A percentile compares a stretch with the other conserved stretches of the same genome.
Conservation (phyloP, 805 yeast species). For the Candida caryicola region DNA sequence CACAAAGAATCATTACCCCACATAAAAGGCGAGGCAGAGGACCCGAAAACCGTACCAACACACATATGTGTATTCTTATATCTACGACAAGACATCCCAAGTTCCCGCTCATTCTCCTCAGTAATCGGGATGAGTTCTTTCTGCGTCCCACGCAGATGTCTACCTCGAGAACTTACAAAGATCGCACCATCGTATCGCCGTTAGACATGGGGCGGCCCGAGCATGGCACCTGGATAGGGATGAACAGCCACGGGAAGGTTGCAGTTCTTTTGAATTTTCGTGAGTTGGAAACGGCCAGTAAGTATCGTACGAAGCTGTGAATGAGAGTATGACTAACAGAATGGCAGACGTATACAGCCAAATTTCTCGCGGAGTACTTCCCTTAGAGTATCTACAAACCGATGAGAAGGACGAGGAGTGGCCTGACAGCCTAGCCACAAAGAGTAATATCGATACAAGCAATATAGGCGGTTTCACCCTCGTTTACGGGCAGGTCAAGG, state of each 20-base stretch:
- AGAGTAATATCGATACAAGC: constrained; percentile 11
- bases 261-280: constrained; percentile 77
- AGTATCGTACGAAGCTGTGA: constrained; percentile 1
- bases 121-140: constrained; percentile 87
- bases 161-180: constrained; percentile 27
- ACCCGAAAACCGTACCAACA: no score
- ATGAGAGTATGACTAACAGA: constrained; percentile 13
- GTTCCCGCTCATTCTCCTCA: constrained; percentile 70
- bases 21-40: no score
- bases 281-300: constrained; percentile 34
- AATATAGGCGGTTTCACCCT: constrained; percentile 63
- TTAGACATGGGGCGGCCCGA: constrained; percentile 67
- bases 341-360: constrained; percentile 24
- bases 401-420: constrained; percentile 38
- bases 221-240: constrained; percentile 92
- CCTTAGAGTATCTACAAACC: constrained; percentile 41
- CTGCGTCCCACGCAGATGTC: constrained; percentile 70
- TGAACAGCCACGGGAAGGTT: constrained; percentile 53
- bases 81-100: constrained; percentile 67
- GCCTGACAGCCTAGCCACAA: constrained; percentile 30
- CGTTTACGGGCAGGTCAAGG: constrained; percentile 49
- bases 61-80: constrained; percentile 72
- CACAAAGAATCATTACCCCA: no score
- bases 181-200: constrained; percentile 57
- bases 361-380: constrained; percentile 53